Conservation (phyloP, 371 early-diverging fungal genomes). For the Syncephalastrum contaminatum region DNA sequence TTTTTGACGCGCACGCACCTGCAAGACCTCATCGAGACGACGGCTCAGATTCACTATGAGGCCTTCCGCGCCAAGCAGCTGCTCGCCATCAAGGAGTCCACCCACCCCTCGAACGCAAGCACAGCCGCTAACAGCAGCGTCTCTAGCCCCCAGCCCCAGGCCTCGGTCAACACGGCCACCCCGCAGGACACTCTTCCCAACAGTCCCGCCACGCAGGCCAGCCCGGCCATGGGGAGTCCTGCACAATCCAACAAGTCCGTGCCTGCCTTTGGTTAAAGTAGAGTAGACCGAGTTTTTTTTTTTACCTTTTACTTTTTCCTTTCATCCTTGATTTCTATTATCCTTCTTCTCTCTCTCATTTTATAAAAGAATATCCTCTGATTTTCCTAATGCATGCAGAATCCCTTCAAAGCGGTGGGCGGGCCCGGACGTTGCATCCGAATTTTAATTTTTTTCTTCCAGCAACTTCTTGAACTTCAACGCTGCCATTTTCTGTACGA, state of each 20-base stretch:
- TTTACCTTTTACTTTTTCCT: background rate
- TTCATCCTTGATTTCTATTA: constrained; percentile 4
- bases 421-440: no score
- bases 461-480: no score
- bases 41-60: constrained; percentile 86
- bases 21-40: constrained; percentile 85
- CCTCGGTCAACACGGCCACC: constrained; percentile 15
- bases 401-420: no score
- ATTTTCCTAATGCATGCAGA: no score
- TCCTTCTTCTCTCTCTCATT: constrained; percentile 2
- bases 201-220: constrained; percentile 18
- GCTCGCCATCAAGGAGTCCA: constrained; percentile 78
- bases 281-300: background rate
- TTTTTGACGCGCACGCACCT: constrained; percentile 85
- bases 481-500: no score
- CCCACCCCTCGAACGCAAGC: constrained; percentile 25
- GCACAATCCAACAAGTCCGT: constrained; percentile 41
- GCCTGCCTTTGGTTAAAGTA: constrained; percentile 31
- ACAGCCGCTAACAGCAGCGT: background rate
- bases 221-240: constrained; percentile 35
- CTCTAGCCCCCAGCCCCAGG: constrained; percentile 15
- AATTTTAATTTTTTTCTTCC: no score
- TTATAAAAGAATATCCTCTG: no score
- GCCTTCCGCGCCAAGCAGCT: constrained; percentile 89
- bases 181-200: constrained; percentile 17